Evolutionary conservation across 345 rosid species (phyloP), one percentile per base, ranked within the genome.

Genomic region (Syzygium oleosum): DNA sequence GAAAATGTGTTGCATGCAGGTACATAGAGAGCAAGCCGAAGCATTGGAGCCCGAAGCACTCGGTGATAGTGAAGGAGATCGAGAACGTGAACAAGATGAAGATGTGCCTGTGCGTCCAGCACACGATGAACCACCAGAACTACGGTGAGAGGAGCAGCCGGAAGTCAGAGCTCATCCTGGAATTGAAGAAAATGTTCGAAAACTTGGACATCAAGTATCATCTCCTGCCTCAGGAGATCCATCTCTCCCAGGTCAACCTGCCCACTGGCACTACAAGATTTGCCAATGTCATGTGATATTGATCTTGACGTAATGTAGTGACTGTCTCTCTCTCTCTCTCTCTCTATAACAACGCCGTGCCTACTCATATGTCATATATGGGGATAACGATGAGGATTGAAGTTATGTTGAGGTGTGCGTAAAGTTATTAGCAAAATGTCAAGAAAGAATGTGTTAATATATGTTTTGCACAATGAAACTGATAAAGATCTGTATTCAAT

Each of bases 51-150:
- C 95, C 94, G 27, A 94, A 92, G 65, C 95, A 93, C 86, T 4
- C 84, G 6, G 52, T 94, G 73, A 6, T 91, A 63, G 91, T 92
- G 80, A 94, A 90, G 89, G 94, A 92, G 85, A 94, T 94, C 38
- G 96, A 93, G 88, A 88, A 94, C 49, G 68, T 93, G 89, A 87
- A 93, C 89, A 91, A 91, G 91, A 83, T 94, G 92, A 93, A 92
- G 63, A 63, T 94, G 84, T 65, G 61, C 19, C 87, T 93, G 29
- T 89, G 87, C 25, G 93, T 94, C 61, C 92, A 86, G 43, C 96
- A 94, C 90, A 94, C 96, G 16, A 94, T 94, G 85, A 94, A 94
- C 90, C 94, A 92, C 85, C 96, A 94, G 87, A 94, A 94, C 90
- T 92, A 58, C 29, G 96, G 95, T 0, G 95, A 94, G 54, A 91